Base-by-base conservation (phyloP, 2,329 filamentous ascomycete species). In the Sporothrix pallida region DNA sequence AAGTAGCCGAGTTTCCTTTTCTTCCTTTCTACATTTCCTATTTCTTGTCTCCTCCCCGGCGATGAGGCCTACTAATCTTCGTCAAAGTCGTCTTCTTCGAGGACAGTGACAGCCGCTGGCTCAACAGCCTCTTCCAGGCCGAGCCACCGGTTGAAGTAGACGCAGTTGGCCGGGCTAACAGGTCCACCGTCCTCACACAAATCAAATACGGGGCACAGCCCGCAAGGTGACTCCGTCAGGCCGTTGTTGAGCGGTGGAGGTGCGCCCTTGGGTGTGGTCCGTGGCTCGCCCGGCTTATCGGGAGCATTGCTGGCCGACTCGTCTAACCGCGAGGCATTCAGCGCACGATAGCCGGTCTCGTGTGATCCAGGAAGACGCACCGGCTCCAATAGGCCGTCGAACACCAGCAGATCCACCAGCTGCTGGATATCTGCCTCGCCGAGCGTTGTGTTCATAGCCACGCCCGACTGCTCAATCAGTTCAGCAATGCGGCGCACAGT, bases 81-180 rank as follows among this genome's bases (percentile, higher is more conserved):
- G 44, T 56, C 69, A 62, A 68, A 63, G 44, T 56, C 72, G 42
- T 70, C 73, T 17, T 70, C 69, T 20, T 52, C 65, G 6, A 56
- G 68, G 37, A 69, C 37, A n/a, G 81, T 44, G 3, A 67, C 63
- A 0, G 60, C 50, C 5, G 70, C 69, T 17, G 62, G 52, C 54
- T 63, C 76, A 80, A 72, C 85, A 81, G 72, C 72, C n/a, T 78
- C 81, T 68, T 86, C 83, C 76, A 84, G 78, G 0, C 84, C 87
- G 63, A 98, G 82, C 96, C 96, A 99, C 71, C 91, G 88, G 76
- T 92, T 88, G 79, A 97, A 98, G 80, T 99, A 99, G 72, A 94
- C 92, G 82, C 96, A 99, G 70, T 92, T 97, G 76, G 90, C 92
- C 0, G 95, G 93, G 78, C 92, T 97, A 26, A 99, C 94, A 0